phyloP scores from a whole-genome alignment of 23 red algal species.

The Gracilaria domingensis region DNA sequence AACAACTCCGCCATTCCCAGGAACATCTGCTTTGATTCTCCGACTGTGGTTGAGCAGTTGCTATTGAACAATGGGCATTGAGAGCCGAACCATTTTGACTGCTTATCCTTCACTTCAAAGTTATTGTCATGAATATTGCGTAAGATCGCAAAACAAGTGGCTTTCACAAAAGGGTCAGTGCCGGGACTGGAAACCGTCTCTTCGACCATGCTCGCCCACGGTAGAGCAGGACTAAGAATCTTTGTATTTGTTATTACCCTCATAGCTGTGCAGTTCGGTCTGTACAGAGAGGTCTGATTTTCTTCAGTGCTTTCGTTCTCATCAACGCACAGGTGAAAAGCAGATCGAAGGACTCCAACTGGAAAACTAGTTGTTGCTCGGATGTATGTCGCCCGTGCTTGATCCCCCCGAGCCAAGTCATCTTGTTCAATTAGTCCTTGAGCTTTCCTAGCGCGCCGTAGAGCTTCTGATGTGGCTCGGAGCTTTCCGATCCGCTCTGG shows the following conservation, averaged over 20 bases:
- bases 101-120: conserved; percentile 40
- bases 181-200: background rate
- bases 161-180: background rate
- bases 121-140: conserved; percentile 1
- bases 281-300: too few species aligned
- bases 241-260: conserved; percentile 16
- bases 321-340: conserved; percentile 13
- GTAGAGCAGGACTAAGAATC: conserved; percentile 19
- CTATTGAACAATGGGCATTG: conserved; percentile 11
- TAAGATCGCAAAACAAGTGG: background rate
- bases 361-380: conserved; percentile 30
- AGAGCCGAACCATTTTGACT: background rate
- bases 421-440: conserved; percentile 9
- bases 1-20: conserved; percentile 28
- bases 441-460: conserved; percentile 25
- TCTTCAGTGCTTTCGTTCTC: background rate
- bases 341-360: conserved; percentile 16
- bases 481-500: conserved; percentile 47
- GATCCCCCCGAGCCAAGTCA: background rate
- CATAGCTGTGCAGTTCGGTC: background rate
- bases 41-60: background rate
- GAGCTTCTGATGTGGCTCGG: conserved; percentile 52
- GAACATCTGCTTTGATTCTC: background rate
- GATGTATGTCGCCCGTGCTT: background rate
- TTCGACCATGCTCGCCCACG: conserved; percentile 6